phyloP scores from a whole-genome alignment of 2,329 filamentous ascomycete species.

The Huntiella bhutanensis region DNA sequence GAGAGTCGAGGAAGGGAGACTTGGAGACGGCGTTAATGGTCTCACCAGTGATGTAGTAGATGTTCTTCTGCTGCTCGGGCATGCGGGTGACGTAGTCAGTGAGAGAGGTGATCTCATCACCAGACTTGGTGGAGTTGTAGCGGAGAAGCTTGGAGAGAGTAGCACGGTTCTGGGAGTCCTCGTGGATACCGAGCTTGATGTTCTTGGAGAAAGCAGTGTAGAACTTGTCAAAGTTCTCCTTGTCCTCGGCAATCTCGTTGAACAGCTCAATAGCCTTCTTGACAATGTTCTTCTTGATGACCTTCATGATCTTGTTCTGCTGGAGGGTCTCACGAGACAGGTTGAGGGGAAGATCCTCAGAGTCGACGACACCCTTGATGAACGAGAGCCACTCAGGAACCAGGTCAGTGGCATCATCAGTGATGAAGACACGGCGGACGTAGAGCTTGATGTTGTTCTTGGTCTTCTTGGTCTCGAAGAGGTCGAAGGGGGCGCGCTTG shows the following conservation, averaged over 20 bases:
- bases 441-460: conserved; percentile 99
- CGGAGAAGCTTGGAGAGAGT: conserved; percentile 93
- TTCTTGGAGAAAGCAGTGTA: conserved; percentile 99
- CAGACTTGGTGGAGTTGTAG: conserved; percentile 98
- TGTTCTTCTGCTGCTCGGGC: conserved; percentile 99
- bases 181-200: conserved; percentile 99
- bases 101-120: conserved; percentile 86
- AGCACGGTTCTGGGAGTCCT: conserved; percentile 93
- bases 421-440: conserved; percentile 99
- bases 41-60: conserved; percentile 99
- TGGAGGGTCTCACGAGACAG: conserved; percentile 98
- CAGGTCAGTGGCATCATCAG: conserved; percentile 95
- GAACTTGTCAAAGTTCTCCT: conserved; percentile 99
- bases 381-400: conserved; percentile 99
- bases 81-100: conserved; percentile 97
- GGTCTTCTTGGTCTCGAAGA: conserved; percentile 99
- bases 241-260: conserved; percentile 96
- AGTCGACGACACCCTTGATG: conserved; percentile 99
- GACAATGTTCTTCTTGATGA: conserved; percentile 99
- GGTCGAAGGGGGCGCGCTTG: conserved; percentile 97
- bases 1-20: conserved; percentile 95
- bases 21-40: conserved; percentile 94
- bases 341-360: conserved; percentile 98
- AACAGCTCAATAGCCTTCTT: conserved; percentile 99
- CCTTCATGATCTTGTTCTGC: conserved; percentile 99